Base-by-base conservation (phyloP, 1,284 basidiomycete genomes). In the Microbotryum violaceum region DNA sequence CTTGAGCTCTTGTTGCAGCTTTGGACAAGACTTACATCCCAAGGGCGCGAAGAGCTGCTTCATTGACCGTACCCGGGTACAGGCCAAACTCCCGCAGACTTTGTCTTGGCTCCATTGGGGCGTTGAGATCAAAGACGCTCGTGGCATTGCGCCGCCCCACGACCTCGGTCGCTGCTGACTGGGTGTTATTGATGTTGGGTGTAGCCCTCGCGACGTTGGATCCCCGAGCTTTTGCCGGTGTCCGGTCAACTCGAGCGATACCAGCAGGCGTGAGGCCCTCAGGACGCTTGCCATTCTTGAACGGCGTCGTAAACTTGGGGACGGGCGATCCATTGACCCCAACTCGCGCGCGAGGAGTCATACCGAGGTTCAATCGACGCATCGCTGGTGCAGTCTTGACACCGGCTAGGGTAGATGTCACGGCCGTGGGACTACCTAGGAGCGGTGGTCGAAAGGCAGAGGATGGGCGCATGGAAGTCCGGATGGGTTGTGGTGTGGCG, bases 281-380 rank as follows among this genome's bases (percentile, higher is more conserved):
- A 0, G 71, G 71, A 21, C 65, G 33, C 18, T 59, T 56, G 20
- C 71, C 71, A 27, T 61, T 61, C 49, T 68, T 69, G 63, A 71
- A 72, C 20, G 71, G 71, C 42, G 71, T 67, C 46, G 55, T 61
- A 56, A 72, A 72, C 37, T 58, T 67, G 23, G 57, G 55, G n/a
- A 27, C 52, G n/a, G 46, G 49, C 16, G 51, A 53, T n/a, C 46
- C 18, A 20, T 55, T 14, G 46, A 25, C 4, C 45, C 51, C 52
- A 20, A 44, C 55, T 4, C 68, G 61, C 10, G 61, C 55, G 16
- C 65, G 57, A 10, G 67, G 69, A 1, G 64, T 67, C 66, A 71
- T 70, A 23, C 66, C 65, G 29, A 71, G 53, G 46, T 70, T 69
- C 23, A 72, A 56, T 1, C 66, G 59, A 3, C 62, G 60, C 9